Percentiles rank a stretch among this genome's conserved stretches.
These are phyloP conservation scores for Phytopythium sindhum DNA, from an alignment of 352 stramenopile genomes.

Conservation along the genomic window DNA sequence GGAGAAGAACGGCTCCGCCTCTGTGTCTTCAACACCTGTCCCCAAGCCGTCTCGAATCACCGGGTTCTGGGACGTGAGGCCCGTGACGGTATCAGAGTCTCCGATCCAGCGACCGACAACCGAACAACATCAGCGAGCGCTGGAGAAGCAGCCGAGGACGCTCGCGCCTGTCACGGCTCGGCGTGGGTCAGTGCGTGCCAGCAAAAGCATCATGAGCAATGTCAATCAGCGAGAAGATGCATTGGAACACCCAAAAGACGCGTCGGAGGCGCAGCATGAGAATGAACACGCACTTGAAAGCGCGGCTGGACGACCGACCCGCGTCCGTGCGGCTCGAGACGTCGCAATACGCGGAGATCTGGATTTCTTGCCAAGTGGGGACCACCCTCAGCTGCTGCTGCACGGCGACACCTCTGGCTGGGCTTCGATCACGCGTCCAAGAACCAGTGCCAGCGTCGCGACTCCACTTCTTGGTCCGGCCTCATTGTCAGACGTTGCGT, in stretches of 20 bases:
- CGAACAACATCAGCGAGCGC: not conserved
- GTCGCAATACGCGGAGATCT: constrained; percentile 8
- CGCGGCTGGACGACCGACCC: not conserved
- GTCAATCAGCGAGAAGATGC: constrained; percentile 1
- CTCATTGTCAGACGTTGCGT: constrained; percentile 15
- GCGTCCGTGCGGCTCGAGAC: not conserved
- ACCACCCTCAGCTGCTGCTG: not conserved
- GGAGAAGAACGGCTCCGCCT: constrained; percentile 11
- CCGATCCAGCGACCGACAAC: not conserved
- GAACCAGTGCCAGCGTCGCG: constrained; percentile 9
- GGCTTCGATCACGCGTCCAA: constrained; percentile 9
- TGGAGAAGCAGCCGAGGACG: not conserved
- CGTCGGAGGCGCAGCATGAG: not conserved
- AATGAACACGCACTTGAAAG: not conserved
- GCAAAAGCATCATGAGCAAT: not conserved
- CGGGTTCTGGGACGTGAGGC: constrained; percentile 10
- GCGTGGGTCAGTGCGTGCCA: not conserved
- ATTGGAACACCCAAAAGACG: not conserved
- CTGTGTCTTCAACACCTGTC: not conserved
- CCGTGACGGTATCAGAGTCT: constrained; percentile 5
- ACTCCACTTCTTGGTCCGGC: constrained; percentile 10
- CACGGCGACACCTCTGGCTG: constrained; percentile 8
- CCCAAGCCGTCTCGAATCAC: not conserved
- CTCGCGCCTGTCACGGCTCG: constrained; percentile 1
- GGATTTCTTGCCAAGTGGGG: not conserved